A percentile compares a stretch with the other conserved stretches of the same genome.
Conservation (phyloP, 1,139 yeast genomes). For the Candida neerlandica region DNA sequence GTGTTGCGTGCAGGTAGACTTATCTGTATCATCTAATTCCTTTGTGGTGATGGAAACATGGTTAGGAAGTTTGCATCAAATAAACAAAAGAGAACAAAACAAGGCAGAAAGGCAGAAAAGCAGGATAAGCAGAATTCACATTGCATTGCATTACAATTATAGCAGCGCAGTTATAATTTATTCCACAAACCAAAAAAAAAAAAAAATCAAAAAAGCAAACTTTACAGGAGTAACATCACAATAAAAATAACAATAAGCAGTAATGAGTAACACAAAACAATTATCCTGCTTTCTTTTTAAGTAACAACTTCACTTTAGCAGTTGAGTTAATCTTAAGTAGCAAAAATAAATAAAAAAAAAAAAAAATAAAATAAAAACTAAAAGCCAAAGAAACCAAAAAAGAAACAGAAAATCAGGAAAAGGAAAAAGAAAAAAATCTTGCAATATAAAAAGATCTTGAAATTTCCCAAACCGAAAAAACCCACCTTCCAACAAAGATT, state of each 20-base stretch:
- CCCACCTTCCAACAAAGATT: neutral
- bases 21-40: too few species aligned
- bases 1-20: too few species aligned
- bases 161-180: too few species aligned
- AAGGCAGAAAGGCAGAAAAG: too few species aligned
- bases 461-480: constrained; percentile 1
- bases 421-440: neutral
- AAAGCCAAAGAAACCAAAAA: too few species aligned
- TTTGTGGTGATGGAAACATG: too few species aligned
- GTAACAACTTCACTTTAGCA: too few species aligned
- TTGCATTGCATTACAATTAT: neutral
- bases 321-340: too few species aligned
- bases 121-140: neutral
- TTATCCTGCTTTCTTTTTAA: neutral
- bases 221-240: neutral
- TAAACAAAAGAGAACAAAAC: too few species aligned
- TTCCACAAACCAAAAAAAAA: neutral
- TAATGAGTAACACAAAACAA: neutral
- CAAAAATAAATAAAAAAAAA: neutral
- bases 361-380: neutral
- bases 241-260: neutral
- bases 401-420: neutral
- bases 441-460: constrained; percentile 5
- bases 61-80: too few species aligned
- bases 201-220: too few species aligned